Evolutionary conservation across 306 rosid species (phyloP), one percentile per base, ranked within the genome.

Genomic region (Cajanus cajan): DNA sequence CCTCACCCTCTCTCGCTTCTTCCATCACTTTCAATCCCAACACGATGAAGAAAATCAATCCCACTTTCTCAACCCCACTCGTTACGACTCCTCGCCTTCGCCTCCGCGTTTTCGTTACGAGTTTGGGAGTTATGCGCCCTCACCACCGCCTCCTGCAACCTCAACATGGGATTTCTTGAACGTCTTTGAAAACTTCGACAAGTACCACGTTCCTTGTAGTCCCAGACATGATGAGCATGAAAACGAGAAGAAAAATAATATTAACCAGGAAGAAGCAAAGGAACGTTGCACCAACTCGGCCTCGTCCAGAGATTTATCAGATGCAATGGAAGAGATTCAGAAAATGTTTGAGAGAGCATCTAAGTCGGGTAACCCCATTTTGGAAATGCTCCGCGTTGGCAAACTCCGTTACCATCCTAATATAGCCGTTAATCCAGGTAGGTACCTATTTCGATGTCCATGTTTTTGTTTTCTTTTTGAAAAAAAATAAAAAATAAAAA

Each of bases 91-190:
- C 1, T 70, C 75, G 12, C 57, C 74, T 72, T 48, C 54, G 4
- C 54, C 54, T 14, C n/a, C 54, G 1, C 43, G 66, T 76, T 73
- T 81, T 21, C 77, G 66, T n/a, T 71, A 76, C 10, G 13, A 41
- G 10, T 41, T 8, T 78, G 8, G 44, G 44, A 74, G 44, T 55
- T 65, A 84, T 59, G 45, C 77, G 2, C 87, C 87, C 13, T 79
- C 81, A 18, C 87, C 87, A 11, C 90, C 81, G 14, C 87, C 84
- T 13, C 90, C 92, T 25, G 34, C 61, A 37, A 83, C 74, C 84
- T 85, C 91, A 2, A 67, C 84, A 18, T 90, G 97, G 97, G 94
- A 92, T 65, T 90, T 92, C 82, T 64, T 92, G 13, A 88, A 86
- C 79, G 84, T 92, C 4, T 92, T 92, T 57, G 94, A 92, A n/a